Conservation (phyloP, 352 stramenopile genomes). For the Phytopythium helicoides region DNA sequence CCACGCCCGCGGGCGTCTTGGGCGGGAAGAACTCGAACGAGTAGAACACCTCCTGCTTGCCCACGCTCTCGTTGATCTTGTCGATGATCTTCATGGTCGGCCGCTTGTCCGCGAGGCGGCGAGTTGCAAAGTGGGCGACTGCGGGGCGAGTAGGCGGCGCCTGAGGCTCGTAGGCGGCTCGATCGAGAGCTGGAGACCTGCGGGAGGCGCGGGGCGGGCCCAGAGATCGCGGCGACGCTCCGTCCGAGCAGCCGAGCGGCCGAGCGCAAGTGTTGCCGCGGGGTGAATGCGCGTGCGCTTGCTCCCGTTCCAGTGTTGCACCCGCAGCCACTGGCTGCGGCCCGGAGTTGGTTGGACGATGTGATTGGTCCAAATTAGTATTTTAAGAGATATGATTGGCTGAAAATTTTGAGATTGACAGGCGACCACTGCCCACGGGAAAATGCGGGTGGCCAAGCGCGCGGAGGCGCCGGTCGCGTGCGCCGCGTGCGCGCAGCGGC, state of each 20-base stretch:
- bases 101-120: no score
- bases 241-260: no score
- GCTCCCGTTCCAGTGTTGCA: slow-evolving; percentile 4
- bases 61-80: slow-evolving; percentile 83
- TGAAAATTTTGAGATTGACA: no score
- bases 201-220: no score
- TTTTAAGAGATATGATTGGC: no score
- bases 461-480: slow-evolving; percentile 10
- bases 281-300: slow-evolving; percentile 1
- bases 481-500: slow-evolving; percentile 19
- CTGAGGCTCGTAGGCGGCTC: no score
- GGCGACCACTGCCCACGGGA: neutral
- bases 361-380: neutral
- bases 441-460: slow-evolving; percentile 11
- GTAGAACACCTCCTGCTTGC: slow-evolving; percentile 88
- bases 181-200: no score
- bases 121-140: neutral
- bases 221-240: no score
- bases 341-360: no score
- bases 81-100: slow-evolving; percentile 86
- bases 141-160: no score
- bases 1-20: slow-evolving; percentile 93
- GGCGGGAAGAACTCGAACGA: slow-evolving; percentile 99
- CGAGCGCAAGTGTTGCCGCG: no score
- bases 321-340: neutral